Base-by-base conservation (phyloP, 2,329 filamentous ascomycete species). In the Pestalotiopsis sp. region DNA sequence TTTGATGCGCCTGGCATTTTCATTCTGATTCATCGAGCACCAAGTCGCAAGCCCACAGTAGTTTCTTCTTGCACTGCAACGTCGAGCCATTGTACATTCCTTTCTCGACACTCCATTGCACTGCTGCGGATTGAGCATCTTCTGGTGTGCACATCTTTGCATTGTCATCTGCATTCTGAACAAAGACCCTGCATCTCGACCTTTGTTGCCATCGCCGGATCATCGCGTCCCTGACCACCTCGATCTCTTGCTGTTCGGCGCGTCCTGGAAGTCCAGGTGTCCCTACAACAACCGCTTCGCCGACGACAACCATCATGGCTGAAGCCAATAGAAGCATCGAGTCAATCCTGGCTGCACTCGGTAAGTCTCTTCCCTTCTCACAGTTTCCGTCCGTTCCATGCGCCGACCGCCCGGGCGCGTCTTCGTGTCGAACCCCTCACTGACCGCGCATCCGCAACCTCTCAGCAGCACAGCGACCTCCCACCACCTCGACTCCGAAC, bases 291-390 rank as follows among this genome's bases (percentile, higher is more conserved):
- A 31, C 31, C 13, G 14, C 60, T 38, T 14, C 41, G 23, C n/a
- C 13, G 17, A 23, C 31, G 13, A 62, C 38, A 13, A 59, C 39
- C 57, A 75, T 56, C 70, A 83, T 83, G 81, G 78, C 80, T 56
- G 80, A 83, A 61, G 73, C 79, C 59, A 78, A 80, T 59, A 80
- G 79, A 63, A 79, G 81, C 68, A 83, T 84, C 68, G 80, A 84
- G 74, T 83, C 82, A 70, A 84, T 86, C 69, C 78, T 86, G 71
- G 84, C 84, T 68, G 84, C 84, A 70, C 79, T 86, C 67, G 83
- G 83, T 85, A 81, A 75, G 82, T 76, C 67, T 17, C 68, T 66
- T 62, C 68, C 60, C 57, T 60, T 11, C 20, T 60, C 17, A 60
- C 31, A 27, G 20, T 25, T 23, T 17, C 38, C 62, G 27, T 23